Evolutionary conservation across 2,329 filamentous ascomycete species (phyloP).

Genomic region (Septoria linicola): DNA sequence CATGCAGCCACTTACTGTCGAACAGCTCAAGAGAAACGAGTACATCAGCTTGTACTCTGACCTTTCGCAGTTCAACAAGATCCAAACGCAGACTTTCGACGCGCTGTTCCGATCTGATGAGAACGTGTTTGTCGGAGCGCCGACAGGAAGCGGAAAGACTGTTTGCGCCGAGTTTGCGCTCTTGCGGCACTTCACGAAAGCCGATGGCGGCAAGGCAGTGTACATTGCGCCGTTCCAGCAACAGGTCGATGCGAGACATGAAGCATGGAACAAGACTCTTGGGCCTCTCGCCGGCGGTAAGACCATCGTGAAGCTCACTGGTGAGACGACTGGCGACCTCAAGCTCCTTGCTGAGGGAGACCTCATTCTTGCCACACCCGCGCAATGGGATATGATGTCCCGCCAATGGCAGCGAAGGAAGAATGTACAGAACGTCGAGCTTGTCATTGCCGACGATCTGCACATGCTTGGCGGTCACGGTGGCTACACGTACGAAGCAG

Average conservation of each 20-base stretch:
- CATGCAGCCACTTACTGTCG: constrained; percentile 84
- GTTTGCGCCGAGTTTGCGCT: constrained; percentile 94
- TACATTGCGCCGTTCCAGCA: constrained; percentile 96
- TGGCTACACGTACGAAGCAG: constrained; percentile 90
- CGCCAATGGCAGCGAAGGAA: constrained; percentile 95
- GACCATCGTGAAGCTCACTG: constrained; percentile 86
- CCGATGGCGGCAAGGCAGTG: constrained; percentile 73
- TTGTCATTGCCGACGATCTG: constrained; percentile 93
- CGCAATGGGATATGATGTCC: constrained; percentile 94
- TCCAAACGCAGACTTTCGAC: constrained; percentile 97
- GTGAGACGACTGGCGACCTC: constrained; percentile 86
- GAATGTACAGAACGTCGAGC: constrained; percentile 84
- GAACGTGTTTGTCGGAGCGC: constrained; percentile 89
- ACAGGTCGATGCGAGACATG: constrained; percentile 75
- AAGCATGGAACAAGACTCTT: constrained; percentile 83
- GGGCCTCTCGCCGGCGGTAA: constrained; percentile 74
- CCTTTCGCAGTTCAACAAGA: constrained; percentile 90
- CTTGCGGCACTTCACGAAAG: constrained; percentile 78
- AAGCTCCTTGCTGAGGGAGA: constrained; percentile 85
- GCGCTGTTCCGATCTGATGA: constrained; percentile 87
- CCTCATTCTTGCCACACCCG: constrained; percentile 85
- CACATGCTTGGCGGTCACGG: constrained; percentile 85
- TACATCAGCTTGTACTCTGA: constrained; percentile 78
- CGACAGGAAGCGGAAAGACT: constrained; percentile 93
- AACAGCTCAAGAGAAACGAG: constrained; percentile 82